Conservation (phyloP, 257 asterid genomes). For the Solanum chmielewskii region DNA sequence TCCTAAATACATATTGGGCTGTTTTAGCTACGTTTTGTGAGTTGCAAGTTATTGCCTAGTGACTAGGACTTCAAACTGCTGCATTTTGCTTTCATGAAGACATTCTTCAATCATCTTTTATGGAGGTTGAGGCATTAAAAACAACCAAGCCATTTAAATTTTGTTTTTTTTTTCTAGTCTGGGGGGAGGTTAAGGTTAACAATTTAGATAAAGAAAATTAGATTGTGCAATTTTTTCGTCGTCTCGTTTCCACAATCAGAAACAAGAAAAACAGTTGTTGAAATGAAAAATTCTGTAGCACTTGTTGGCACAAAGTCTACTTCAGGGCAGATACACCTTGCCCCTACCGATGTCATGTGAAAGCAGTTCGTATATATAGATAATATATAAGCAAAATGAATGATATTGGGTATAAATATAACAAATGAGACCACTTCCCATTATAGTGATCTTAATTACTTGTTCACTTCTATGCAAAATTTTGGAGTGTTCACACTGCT, state of each 20-base stretch:
- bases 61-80: not conserved
- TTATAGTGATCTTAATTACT: not conserved
- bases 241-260: not conserved
- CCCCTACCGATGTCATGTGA: not conserved
- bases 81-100: not conserved
- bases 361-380: not conserved
- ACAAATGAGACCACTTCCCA: not conserved
- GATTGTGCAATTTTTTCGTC: not conserved
- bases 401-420: not conserved
- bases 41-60: not conserved
- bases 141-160: not conserved
- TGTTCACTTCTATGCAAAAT: not conserved
- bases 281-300: not conserved
- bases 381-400: not conserved
- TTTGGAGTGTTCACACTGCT: not conserved
- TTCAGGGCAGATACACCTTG: not conserved
- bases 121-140: not conserved
- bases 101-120: not conserved
- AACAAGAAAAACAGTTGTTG: not conserved
- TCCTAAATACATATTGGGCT: not conserved
- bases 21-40: not conserved
- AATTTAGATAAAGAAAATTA: not conserved
- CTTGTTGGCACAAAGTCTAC: not conserved
- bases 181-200: not conserved
- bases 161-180: not conserved